Evolutionary conservation across 257 asterid species (phyloP), one percentile per base, ranked within the genome.

Genomic region (Voacanga thouarsii): DNA sequence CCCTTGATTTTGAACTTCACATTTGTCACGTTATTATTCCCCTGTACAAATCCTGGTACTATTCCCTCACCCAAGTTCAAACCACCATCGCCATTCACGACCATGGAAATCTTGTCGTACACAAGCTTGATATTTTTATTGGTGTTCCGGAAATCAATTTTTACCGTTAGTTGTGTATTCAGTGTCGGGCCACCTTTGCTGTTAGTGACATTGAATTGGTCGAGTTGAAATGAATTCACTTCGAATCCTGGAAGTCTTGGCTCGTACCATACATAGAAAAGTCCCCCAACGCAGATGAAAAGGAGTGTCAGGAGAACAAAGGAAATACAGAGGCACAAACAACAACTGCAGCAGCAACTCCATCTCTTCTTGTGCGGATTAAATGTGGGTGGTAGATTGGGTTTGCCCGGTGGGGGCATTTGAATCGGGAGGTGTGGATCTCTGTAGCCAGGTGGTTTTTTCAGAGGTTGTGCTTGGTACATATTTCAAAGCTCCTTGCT

Each of bases 391-490:
- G 87, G 84, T n/a, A 72, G 83, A 37, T 60, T 50, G 39, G 78
- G 41, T n/a, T 75, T 76, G 57, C 77, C 64, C 0, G 47, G 78
- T 9, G 79, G 82, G 23, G 81, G 86, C 44, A 55, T 75, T 50
- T 26, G 85, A 72, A 57, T 16, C 15, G 83, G 85, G 1, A 45
- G 4, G 39, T 71, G 47, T 23, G 90, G 86, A 76, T 90, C 92
- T 75, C 84, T 75, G 71, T 78, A 90, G 12, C 91, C 92, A 30
- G 95, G 90, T 12, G 95, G 92, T 75, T 81, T 84, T 51, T 61
- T 85, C 18, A 90, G 87, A 2, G 90, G 87, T 75, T 75, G 79
- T 56, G 74, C 75, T 41, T 74, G 76, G 21, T 82, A 80, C 89
- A 87, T 87, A 65, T 72, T 53, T 68, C 75, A 0, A 18, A 23